Evolutionary conservation across 805 yeast genomes (phyloP).

Genomic region (Zygosaccharomyces siamensis): DNA sequence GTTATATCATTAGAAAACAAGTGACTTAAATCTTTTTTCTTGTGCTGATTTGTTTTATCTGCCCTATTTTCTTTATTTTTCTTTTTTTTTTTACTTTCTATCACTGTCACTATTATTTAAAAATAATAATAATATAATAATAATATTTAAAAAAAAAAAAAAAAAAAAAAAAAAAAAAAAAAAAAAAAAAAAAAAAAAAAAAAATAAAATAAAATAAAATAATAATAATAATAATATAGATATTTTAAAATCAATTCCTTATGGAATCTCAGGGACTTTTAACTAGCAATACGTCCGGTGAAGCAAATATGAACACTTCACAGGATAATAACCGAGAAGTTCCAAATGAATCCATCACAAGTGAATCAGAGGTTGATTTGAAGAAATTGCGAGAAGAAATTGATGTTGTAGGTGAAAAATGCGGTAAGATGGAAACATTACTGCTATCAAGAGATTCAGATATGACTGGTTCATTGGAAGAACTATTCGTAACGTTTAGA

Average conservation of each 20-base stretch:
- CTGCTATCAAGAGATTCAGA: conserved; percentile 18
- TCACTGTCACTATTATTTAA: neutral
- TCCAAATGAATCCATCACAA: neutral
- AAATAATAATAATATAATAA: neutral
- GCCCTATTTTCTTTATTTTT: neutral
- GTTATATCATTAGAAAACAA: neutral
- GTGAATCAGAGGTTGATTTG: neutral
- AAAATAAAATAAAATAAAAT: too few species aligned
- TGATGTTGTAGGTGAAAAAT: conserved; percentile 11
- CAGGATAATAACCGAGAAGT: neutral
- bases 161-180: too few species aligned
- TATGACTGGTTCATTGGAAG: conserved; percentile 19
- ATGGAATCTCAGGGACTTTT: neutral
- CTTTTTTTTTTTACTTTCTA: too few species aligned
- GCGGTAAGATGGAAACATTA: conserved; percentile 17
- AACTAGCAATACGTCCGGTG: neutral
- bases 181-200: neutral
- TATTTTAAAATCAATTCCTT: too few species aligned
- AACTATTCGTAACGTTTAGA: conserved; percentile 26
- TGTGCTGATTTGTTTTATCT: neutral
- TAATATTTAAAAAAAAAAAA: too few species aligned
- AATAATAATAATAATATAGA: too few species aligned
- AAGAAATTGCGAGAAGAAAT: conserved; percentile 12
- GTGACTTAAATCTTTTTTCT: neutral
- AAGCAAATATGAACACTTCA: neutral